phyloP scores from a whole-genome alignment of 345 rosid species.

The Rhodamnia rubescens region DNA sequence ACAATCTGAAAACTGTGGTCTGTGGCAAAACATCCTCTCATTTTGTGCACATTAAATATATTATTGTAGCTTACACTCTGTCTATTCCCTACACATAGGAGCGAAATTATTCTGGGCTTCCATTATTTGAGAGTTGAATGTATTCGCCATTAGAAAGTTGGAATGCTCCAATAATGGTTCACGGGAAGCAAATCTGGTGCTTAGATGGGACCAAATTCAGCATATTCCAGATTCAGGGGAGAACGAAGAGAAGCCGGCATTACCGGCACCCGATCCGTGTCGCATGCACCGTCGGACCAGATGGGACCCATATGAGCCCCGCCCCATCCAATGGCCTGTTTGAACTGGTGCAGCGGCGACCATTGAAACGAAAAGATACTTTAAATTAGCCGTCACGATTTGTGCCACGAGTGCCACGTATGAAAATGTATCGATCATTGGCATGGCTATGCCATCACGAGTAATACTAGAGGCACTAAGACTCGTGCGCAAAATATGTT shows the following conservation, averaged over 20 bases:
- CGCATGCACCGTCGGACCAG: background rate
- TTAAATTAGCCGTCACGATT: too few species aligned
- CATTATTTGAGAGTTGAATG: background rate
- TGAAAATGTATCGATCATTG: background rate
- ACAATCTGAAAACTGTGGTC: background rate
- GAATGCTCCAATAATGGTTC: background rate
- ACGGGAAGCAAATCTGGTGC: background rate
- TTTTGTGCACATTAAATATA: background rate
- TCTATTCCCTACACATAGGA: background rate
- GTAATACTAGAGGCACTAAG: background rate
- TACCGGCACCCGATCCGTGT: too few species aligned
- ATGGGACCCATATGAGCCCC: background rate
- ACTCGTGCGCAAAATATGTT: background rate
- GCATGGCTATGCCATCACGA: background rate
- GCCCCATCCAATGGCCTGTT: background rate
- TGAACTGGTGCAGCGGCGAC: background rate
- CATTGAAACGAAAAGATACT: background rate
- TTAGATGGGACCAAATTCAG: background rate
- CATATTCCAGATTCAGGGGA: background rate
- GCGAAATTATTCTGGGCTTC: background rate
- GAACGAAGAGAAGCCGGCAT: background rate
- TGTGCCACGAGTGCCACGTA: too few species aligned
- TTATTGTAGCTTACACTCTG: background rate
- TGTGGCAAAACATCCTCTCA: background rate
- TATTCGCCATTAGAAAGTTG: background rate